Conservation (phyloP, 495 filamentous ascomycete genomes). For the Parachaetomium inaequale region DNA sequence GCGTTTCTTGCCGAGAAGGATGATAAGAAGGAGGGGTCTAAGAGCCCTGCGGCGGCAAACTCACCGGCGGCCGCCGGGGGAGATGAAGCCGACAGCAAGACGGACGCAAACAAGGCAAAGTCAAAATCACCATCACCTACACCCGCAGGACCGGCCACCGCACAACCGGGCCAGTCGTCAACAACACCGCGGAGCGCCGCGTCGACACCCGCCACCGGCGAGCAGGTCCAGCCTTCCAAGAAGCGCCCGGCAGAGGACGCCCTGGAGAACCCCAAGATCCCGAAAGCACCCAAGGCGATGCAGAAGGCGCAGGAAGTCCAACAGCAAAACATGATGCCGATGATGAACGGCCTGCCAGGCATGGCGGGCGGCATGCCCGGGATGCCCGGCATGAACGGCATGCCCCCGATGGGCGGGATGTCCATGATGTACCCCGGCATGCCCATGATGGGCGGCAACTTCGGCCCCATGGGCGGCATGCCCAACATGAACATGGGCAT, state of each 20-base stretch:
- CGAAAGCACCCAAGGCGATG: slow-evolving; percentile 59
- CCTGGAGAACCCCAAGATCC: slow-evolving; percentile 61
- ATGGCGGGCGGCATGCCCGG: slow-evolving; percentile 41
- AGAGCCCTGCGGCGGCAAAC: slow-evolving; percentile 32
- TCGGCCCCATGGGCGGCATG: slow-evolving; percentile 17
- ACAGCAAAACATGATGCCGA: slow-evolving; percentile 35
- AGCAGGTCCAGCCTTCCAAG: slow-evolving; percentile 49
- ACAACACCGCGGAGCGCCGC: slow-evolving; percentile 22
- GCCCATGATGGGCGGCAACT: slow-evolving; percentile 35
- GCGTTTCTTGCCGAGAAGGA: slow-evolving; percentile 72
- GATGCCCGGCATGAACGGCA: slow-evolving; percentile 31
- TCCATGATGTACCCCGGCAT: slow-evolving; percentile 36
- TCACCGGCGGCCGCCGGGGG: slow-evolving; percentile 27
- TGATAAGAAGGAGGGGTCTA: slow-evolving; percentile 43
- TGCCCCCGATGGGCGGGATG: slow-evolving; percentile 34
- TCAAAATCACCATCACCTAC: slow-evolving; percentile 40
- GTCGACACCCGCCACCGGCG: slow-evolving; percentile 33
- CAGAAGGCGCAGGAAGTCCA: slow-evolving; percentile 44
- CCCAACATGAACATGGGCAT: slow-evolving; percentile 36
- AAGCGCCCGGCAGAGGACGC: slow-evolving; percentile 81
- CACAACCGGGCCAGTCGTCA: slow-evolving; percentile 10
- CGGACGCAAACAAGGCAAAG: slow-evolving; percentile 29
- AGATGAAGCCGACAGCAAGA: slow-evolving; percentile 22
- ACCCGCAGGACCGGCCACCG: slow-evolving; percentile 16
- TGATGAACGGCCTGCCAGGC: slow-evolving; percentile 34